phyloP scores from a whole-genome alignment of 345 rosid genomes.

The Salix viminalis region DNA sequence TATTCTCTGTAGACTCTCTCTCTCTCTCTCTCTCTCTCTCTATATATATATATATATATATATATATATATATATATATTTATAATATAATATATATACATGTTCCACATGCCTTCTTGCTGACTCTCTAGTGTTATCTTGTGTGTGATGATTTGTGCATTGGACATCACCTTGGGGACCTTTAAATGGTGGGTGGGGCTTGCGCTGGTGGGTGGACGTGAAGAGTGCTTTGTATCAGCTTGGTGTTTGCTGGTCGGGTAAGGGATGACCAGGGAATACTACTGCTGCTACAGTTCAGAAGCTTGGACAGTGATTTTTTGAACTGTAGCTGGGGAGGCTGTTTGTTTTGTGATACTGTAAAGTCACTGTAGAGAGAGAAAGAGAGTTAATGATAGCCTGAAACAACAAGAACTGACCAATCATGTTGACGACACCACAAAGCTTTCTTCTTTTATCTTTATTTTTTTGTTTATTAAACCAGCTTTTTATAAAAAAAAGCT shows the following conservation, averaged over 20 bases:
- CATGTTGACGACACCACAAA: neutral
- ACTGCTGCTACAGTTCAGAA: conserved; percentile 9
- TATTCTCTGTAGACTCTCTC: conserved; percentile 11
- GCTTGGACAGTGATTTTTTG: conserved; percentile 13
- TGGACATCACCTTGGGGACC: neutral
- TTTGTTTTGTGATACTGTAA: neutral
- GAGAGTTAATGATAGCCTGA: neutral
- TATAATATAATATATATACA: no score
- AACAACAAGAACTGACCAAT: neutral
- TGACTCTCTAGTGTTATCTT: conserved; percentile 2
- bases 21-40: no score
- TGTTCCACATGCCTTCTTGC: neutral
- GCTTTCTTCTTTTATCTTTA: no score
- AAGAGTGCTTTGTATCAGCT: neutral
- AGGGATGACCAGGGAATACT: conserved; percentile 1
- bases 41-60: accelerated
- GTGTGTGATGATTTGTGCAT: conserved; percentile 7
- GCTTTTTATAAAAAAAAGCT: no score
- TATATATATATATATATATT: no score
- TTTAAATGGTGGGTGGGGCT: neutral
- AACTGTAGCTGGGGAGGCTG: conserved; percentile 14
- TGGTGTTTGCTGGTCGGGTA: neutral
- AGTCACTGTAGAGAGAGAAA: neutral
- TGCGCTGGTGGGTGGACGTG: neutral
- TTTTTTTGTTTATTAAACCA: no score